Percentiles rank a stretch among this genome's conserved stretches.
phyloP scores from a whole-genome alignment of 1,139 yeast genomes.

The Candida freyschussii region DNA sequence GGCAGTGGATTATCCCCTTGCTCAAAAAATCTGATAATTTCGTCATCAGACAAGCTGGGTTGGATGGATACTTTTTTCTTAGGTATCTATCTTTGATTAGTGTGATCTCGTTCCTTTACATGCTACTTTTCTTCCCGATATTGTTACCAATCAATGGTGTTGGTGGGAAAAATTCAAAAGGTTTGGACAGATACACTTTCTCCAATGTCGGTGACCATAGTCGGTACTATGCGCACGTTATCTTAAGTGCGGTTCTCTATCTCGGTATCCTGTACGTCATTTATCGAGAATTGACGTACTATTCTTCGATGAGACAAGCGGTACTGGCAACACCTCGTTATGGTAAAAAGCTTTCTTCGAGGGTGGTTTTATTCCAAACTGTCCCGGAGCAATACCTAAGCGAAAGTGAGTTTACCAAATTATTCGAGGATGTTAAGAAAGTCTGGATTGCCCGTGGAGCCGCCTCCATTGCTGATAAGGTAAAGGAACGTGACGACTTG shows the following conservation, averaged over 20 bases:
- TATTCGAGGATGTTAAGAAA: slow-evolving; percentile 67
- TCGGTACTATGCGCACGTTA: slow-evolving; percentile 82
- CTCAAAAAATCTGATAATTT: slow-evolving; percentile 59
- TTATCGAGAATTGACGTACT: slow-evolving; percentile 79
- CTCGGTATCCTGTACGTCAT: slow-evolving; percentile 65
- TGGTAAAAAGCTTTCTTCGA: slow-evolving; percentile 65
- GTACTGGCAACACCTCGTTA: slow-evolving; percentile 77
- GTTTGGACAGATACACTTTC: slow-evolving; percentile 75
- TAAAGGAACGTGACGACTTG: slow-evolving; percentile 57
- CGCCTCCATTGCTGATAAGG: slow-evolving; percentile 51
- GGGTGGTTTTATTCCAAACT: slow-evolving; percentile 75
- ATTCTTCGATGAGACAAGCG: slow-evolving; percentile 75
- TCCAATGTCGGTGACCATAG: slow-evolving; percentile 55
- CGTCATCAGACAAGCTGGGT: slow-evolving; percentile 65
- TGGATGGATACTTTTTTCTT: slow-evolving; percentile 81
- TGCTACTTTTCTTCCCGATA: slow-evolving; percentile 49
- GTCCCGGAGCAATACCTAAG: slow-evolving; percentile 68
- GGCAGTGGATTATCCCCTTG: slow-evolving; percentile 56
- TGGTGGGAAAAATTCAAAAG: slow-evolving; percentile 50
- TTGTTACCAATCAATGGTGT: slow-evolving; percentile 63
- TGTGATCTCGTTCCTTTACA: slow-evolving; percentile 53
- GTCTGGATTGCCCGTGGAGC: slow-evolving; percentile 74
- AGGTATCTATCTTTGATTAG: slow-evolving; percentile 66
- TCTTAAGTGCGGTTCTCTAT: slow-evolving; percentile 75
- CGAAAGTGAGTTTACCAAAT: slow-evolving; percentile 55